These are phyloP conservation scores for Candida ipomoeae DNA, from an alignment of 805 yeast genomes.

Conservation along the genomic window DNA sequence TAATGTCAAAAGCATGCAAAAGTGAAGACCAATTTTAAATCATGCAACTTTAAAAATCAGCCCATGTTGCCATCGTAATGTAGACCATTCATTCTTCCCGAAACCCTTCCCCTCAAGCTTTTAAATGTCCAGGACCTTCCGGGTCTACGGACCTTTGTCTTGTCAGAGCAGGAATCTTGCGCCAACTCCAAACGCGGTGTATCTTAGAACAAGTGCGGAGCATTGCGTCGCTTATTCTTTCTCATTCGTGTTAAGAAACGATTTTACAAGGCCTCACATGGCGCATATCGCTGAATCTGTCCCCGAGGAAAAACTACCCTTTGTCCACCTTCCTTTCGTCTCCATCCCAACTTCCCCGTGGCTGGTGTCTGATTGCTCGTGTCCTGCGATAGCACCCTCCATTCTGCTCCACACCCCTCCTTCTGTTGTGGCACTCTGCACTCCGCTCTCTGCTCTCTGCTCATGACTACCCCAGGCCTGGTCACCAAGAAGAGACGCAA, in stretches of 20 bases:
- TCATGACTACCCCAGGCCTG: neutral
- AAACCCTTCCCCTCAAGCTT: no score
- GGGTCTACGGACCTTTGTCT: neutral
- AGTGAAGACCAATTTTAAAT: neutral
- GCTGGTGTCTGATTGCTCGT: neutral
- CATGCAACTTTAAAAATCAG: neutral
- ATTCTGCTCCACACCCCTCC: no score
- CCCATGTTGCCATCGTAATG: neutral
- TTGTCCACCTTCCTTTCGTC: neutral
- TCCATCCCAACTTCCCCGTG: neutral
- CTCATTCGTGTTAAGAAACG: no score
- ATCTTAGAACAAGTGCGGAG: slow-evolving; percentile 1
- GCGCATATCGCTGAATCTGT: neutral
- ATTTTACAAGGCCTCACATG: slow-evolving; percentile 1
- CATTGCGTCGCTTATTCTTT: slow-evolving; percentile 3
- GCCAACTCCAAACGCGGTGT: neutral
- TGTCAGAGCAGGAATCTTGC: neutral
- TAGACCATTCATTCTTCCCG: no score
- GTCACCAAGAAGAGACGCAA: slow-evolving; percentile 10
- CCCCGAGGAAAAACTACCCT: neutral
- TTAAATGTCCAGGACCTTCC: neutral
- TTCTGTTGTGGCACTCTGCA: neutral
- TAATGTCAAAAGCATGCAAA: neutral
- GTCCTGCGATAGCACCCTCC: no score
- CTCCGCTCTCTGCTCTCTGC: neutral